A percentile compares a stretch with the other conserved stretches of the same genome.
phyloP scores from a whole-genome alignment of 2,329 filamentous ascomycete species.

The Colletotrichum sp. region DNA sequence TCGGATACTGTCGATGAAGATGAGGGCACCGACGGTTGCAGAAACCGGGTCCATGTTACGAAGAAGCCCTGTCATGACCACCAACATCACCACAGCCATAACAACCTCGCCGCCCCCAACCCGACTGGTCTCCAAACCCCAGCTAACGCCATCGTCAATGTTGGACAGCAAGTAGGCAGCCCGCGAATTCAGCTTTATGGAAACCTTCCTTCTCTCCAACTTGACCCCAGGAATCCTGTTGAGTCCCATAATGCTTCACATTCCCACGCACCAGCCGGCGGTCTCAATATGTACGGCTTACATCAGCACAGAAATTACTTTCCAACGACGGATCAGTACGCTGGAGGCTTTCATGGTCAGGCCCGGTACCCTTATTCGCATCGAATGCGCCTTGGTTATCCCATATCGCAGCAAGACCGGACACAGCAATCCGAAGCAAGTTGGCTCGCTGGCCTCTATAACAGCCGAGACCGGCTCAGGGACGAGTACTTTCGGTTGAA shows the following conservation, averaged over 20 bases:
- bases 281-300: not conserved
- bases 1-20: not conserved
- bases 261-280: not conserved
- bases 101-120: not conserved
- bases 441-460: not conserved
- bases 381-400: not conserved
- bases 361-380: not conserved
- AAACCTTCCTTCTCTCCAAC: not conserved
- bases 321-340: not conserved
- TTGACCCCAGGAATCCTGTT: not conserved
- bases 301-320: not conserved
- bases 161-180: not conserved
- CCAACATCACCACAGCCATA: not conserved
- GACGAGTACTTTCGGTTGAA: not conserved
- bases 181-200: not conserved
- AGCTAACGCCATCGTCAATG: not conserved
- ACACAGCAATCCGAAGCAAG: not conserved
- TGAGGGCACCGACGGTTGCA: not conserved
- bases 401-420: not conserved
- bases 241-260: not conserved
- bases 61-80: not conserved
- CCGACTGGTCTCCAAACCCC: not conserved
- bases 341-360: not conserved
- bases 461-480: not conserved
- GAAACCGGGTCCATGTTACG: not conserved